Conservation (phyloP, 257 asterid genomes). For the Oldenlandia corymbosa region DNA sequence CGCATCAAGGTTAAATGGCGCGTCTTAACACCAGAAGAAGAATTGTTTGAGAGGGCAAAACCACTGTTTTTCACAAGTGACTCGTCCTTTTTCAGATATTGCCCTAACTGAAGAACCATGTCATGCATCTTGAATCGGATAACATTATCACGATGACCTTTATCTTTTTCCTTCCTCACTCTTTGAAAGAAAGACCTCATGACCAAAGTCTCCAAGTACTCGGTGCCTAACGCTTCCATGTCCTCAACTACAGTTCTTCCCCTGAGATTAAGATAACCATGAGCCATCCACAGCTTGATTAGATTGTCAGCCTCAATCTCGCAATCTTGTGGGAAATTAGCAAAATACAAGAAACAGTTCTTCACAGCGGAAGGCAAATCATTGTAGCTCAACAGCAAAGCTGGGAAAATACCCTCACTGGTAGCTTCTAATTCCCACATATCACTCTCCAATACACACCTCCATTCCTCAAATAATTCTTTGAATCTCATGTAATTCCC, state of each 20-base stretch:
- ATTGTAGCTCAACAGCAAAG: conserved; percentile 27
- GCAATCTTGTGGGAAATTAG: conserved; percentile 29
- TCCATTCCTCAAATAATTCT: conserved; percentile 28
- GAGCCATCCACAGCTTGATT: conserved; percentile 42
- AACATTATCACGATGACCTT: neutral
- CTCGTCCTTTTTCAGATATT: conserved; percentile 37
- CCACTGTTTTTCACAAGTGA: conserved; percentile 31
- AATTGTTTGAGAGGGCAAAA: conserved; percentile 24
- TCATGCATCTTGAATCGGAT: conserved; percentile 30
- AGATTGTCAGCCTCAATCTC: conserved; percentile 31
- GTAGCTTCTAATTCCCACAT: conserved; percentile 24
- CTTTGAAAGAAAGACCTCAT: conserved; percentile 28
- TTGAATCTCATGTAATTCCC: conserved; percentile 31
- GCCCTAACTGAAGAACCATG: conserved; percentile 29
- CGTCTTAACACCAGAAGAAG: conserved; percentile 23
- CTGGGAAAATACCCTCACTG: conserved; percentile 19
- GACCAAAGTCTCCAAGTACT: conserved; percentile 19
- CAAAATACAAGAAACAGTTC: conserved; percentile 40
- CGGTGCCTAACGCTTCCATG: conserved; percentile 30
- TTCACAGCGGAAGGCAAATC: conserved; percentile 24
- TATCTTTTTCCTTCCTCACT: conserved; percentile 10
- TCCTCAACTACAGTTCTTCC: neutral
- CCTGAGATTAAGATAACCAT: conserved; percentile 23
- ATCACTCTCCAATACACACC: conserved; percentile 20
- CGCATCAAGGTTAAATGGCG: conserved; percentile 61